Conservation (phyloP, 2,329 filamentous ascomycete genomes). For the Neonectria hederae region DNA sequence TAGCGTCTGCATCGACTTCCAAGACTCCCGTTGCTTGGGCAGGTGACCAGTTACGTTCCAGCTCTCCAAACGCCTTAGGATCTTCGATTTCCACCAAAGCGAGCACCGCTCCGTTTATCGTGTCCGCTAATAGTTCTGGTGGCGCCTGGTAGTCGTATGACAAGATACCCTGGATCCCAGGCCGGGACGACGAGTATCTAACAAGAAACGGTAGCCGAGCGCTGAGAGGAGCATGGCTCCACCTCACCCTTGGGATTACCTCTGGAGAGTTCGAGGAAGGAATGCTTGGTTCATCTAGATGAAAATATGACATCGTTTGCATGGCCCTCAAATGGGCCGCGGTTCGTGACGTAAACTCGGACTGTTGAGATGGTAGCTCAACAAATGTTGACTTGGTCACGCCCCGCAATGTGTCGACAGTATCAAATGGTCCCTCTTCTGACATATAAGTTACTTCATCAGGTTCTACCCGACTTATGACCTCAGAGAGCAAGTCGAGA, state of each 20-base stretch:
- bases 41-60: not conserved
- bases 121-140: constrained; percentile 66
- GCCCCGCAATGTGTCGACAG: constrained; percentile 61
- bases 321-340: constrained; percentile 74
- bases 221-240: constrained; percentile 66
- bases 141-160: constrained; percentile 73
- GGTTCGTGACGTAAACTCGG: constrained; percentile 66
- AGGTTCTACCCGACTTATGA: constrained; percentile 64
- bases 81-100: constrained; percentile 72
- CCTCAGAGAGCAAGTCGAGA: constrained; percentile 67
- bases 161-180: constrained; percentile 71
- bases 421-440: constrained; percentile 66
- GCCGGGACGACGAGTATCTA: constrained; percentile 59
- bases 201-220: constrained; percentile 69
- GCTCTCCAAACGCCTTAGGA: constrained; percentile 56
- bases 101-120: constrained; percentile 76
- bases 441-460: constrained; percentile 76
- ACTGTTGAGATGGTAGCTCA: constrained; percentile 67
- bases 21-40: constrained; percentile 27
- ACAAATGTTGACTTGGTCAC: constrained; percentile 56
- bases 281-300: constrained; percentile 49
- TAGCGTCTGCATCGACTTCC: constrained; percentile 22
- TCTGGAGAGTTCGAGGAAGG: constrained; percentile 17
- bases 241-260: constrained; percentile 46
- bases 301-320: constrained; percentile 85